These are phyloP conservation scores for Kodamaea lidongshanica DNA, from an alignment of 805 yeast genomes.

Conservation along the genomic window DNA sequence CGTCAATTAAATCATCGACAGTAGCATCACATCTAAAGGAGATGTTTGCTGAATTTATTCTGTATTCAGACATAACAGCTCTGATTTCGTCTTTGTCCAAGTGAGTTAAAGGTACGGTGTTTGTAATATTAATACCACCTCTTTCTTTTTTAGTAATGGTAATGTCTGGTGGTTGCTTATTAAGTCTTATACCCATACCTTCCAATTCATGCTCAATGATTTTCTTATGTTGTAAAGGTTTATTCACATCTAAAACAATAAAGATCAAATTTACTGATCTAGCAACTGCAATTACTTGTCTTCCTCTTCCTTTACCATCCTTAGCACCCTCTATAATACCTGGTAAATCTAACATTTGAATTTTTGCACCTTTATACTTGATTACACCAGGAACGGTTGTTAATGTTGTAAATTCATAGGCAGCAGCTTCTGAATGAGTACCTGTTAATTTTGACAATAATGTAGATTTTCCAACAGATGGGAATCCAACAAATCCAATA, in stretches of 20 bases:
- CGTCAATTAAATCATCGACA: conserved; percentile 93
- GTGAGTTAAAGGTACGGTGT: conserved; percentile 87
- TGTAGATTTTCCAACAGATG: conserved; percentile 91
- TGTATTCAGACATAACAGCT: conserved; percentile 94
- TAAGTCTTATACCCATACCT: conserved; percentile 94
- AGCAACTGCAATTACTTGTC: conserved; percentile 98
- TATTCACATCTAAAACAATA: conserved; percentile 91
- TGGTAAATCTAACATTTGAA: conserved; percentile 90
- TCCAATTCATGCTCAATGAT: conserved; percentile 93
- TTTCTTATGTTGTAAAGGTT: conserved; percentile 90
- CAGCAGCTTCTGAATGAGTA: conserved; percentile 96
- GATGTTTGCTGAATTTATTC: conserved; percentile 92
- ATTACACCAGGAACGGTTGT: conserved; percentile 98
- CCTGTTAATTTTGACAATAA: conserved; percentile 85
- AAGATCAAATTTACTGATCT: conserved; percentile 91
- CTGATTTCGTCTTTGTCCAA: conserved; percentile 87
- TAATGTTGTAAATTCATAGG: conserved; percentile 93
- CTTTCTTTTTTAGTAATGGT: conserved; percentile 86
- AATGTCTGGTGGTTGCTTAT: conserved; percentile 89
- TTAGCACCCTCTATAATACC: conserved; percentile 90
- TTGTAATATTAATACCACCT: conserved; percentile 93
- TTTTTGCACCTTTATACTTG: conserved; percentile 93
- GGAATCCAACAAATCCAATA: conserved; percentile 97
- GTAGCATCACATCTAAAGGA: conserved; percentile 97
- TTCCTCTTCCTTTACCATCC: conserved; percentile 89